Evolutionary conservation across 192 early-diverging fungal genomes (phyloP).

Genomic region (Rhizophlyctis rosea): DNA sequence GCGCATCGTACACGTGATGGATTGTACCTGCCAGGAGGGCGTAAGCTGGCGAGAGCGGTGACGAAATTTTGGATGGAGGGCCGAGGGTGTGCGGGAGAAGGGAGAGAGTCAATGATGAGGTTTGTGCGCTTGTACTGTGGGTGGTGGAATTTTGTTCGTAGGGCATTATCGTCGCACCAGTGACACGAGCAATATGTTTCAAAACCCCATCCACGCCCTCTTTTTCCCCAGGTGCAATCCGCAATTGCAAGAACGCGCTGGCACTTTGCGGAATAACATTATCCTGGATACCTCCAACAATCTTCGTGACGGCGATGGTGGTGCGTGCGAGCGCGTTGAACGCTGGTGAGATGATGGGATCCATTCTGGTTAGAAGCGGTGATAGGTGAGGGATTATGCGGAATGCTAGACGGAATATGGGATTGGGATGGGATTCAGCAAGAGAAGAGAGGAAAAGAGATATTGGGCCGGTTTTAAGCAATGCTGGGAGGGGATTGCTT

Average conservation of each 20-base stretch:
- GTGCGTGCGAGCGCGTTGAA: constrained; percentile 23
- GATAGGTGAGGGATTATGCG: background rate
- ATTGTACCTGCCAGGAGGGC: constrained; percentile 18
- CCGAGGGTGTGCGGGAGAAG: background rate
- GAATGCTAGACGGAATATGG: constrained; percentile 3
- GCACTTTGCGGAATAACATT: constrained; percentile 19
- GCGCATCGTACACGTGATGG: constrained; percentile 11
- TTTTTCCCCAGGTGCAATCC: constrained; percentile 16
- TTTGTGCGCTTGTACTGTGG: background rate
- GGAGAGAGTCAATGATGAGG: background rate
- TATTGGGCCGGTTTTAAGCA: constrained; percentile 20
- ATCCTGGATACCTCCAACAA: background rate
- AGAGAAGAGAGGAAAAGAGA: constrained; percentile 1
- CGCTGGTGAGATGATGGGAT: constrained; percentile 1
- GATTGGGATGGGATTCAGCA: constrained; percentile 10
- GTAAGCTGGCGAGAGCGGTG: background rate
- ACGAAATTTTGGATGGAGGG: constrained; percentile 10
- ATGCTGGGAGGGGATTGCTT: constrained; percentile 16
- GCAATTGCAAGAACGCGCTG: constrained; percentile 6
- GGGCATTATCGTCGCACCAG: constrained; percentile 5
- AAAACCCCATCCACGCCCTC: constrained; percentile 3
- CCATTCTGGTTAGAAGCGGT: background rate
- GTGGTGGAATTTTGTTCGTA: background rate
- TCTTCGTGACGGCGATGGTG: constrained; percentile 9
- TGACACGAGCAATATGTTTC: constrained; percentile 5